These are phyloP conservation scores for Lentinus brumalis DNA, from an alignment of 768 basidiomycete species.

Conservation along the genomic window DNA sequence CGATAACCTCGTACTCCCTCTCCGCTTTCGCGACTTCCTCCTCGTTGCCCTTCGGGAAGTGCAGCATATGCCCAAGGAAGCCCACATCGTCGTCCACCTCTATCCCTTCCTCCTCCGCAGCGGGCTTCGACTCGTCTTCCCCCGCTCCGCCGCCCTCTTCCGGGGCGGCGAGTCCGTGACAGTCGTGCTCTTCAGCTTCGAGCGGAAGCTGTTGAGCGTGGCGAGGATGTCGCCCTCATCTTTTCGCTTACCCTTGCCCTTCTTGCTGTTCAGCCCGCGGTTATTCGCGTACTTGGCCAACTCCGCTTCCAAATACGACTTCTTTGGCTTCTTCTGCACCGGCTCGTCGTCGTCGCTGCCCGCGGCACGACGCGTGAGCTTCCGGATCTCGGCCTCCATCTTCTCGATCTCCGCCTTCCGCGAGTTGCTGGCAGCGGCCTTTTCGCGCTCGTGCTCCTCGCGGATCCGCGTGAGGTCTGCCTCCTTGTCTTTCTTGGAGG, in stretches of 20 bases:
- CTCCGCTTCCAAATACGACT: slow-evolving; percentile 80
- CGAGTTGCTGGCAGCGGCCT: slow-evolving; percentile 57
- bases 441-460: slow-evolving; percentile 73
- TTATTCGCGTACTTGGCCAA: slow-evolving; percentile 77
- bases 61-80: slow-evolving; percentile 71
- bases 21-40: slow-evolving; percentile 80
- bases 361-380: slow-evolving; percentile 46
- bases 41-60: slow-evolving; percentile 77
- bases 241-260: slow-evolving; percentile 44
- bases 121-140: slow-evolving; percentile 20
- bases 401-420: slow-evolving; percentile 79
- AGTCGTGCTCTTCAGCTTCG: slow-evolving; percentile 54
- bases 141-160: slow-evolving; percentile 13
- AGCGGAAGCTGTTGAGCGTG: slow-evolving; percentile 69
- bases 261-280: slow-evolving; percentile 54
- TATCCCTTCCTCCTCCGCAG: slow-evolving; percentile 48
- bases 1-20: slow-evolving; percentile 88
- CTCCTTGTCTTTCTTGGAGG: slow-evolving; percentile 37
- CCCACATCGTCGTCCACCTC: slow-evolving; percentile 80
- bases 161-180: slow-evolving; percentile 25
- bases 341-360: slow-evolving; percentile 55
- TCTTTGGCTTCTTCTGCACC: slow-evolving; percentile 60
- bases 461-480: slow-evolving; percentile 73
- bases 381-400: slow-evolving; percentile 88
- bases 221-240: slow-evolving; percentile 77